phyloP scores from a whole-genome alignment of 2,329 filamentous ascomycete species.

The Lecanicillium sp. region DNA sequence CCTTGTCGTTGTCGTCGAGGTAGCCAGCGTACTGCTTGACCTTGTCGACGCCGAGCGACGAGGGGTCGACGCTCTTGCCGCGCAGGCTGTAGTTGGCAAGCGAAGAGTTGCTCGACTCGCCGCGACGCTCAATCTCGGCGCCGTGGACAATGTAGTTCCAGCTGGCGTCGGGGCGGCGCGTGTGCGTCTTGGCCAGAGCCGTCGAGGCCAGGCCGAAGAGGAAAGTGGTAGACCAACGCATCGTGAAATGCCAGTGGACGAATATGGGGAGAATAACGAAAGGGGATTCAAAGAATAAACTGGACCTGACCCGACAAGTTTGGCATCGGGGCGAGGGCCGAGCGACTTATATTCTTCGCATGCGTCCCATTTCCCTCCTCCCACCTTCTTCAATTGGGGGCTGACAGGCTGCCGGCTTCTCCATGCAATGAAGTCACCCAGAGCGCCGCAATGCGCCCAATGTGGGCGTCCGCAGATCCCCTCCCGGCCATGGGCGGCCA shows the following conservation, averaged over 20 bases:
- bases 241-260: neutral
- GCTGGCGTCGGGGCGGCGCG: constrained; percentile 66
- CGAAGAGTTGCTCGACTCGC: constrained; percentile 69
- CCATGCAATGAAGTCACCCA: constrained; percentile 7
- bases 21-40: constrained; percentile 99
- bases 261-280: neutral
- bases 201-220: constrained; percentile 9
- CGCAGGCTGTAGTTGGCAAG: constrained; percentile 84
- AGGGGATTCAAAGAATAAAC: neutral
- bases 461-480: constrained; percentile 3
- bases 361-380: neutral
- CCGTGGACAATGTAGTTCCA: constrained; percentile 93
- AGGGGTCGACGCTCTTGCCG: constrained; percentile 86
- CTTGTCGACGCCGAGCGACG: constrained; percentile 75
- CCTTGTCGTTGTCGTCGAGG: constrained; percentile 89
- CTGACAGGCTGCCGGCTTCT: neutral
- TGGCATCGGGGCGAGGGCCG: neutral
- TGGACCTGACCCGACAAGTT: neutral
- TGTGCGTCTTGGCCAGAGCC: constrained; percentile 5
- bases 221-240: constrained; percentile 10
- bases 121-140: constrained; percentile 65
- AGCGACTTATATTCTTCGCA: constrained; percentile 1
- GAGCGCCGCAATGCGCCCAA: too few species aligned
- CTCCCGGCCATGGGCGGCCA: neutral
- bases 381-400: constrained; percentile 9